Evolutionary conservation across 306 rosid species (phyloP), one percentile per base, ranked within the genome.

Genomic region (Cucumis melo): DNA sequence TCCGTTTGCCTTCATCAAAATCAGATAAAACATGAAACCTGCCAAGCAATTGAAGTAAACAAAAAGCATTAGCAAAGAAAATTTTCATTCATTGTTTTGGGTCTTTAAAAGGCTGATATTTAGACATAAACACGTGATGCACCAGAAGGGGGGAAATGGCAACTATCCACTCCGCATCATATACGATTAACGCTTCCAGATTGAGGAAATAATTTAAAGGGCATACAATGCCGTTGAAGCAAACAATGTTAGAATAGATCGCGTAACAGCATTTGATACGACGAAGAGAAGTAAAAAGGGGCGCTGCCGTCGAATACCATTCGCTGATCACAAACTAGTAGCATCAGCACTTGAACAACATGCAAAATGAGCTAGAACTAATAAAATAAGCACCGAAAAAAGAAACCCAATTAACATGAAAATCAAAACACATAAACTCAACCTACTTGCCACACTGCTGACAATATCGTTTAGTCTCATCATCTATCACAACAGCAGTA

Each of bases 391-490:
- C 59, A 46, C 42, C 36, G 7, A 44, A 14, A 17, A 29, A 67
- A 68, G 13, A 48, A 71, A 27, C 10, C 16, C 6, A 44, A 44
- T 44, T 21, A 68, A 68, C 51, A 21, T 68, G 13, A 21, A 5
- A 42, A 67, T 32, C 39, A 59, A 79, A 74, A 34, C 17, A 29
- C 58, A 65, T 15, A 38, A 39, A 21, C 42, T 10, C 14, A 64
- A 51, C 93, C 85, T 79, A 95, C 99, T 95, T 95, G 73, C 99
- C 99, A 75, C 99, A 95, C 92, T 95, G 99, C 76, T 95, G 99
- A 65, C 99, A 95, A 79, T 92, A 95, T 78, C 99, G 85, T 82
- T 87, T 92, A 8, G 81, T 19, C 57, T 90, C 92, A 15, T 92
- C 96, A 32, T 89, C 79, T 60, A 95, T 75, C 32, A 77, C 2